Conservation (phyloP, 345 rosid species). For the Pistacia atlantica region DNA sequence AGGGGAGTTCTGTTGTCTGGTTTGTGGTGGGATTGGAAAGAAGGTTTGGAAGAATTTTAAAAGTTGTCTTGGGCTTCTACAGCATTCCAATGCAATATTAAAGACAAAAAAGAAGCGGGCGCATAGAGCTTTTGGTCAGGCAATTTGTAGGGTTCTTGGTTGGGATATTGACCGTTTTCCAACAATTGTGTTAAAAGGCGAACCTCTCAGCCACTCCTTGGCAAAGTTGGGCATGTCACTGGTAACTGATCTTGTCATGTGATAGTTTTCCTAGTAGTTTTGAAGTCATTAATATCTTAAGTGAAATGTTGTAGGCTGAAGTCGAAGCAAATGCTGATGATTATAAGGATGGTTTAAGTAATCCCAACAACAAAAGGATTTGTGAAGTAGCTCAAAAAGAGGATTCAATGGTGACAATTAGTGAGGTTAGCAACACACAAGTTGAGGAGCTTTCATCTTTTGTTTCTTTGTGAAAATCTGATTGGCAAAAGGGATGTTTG, state of each 20-base stretch:
- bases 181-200: conserved; percentile 34
- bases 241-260: conserved; percentile 18
- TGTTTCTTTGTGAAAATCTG: background rate
- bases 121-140: conserved; percentile 70
- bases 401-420: conserved; percentile 8
- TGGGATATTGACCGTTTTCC: conserved; percentile 64
- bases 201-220: conserved; percentile 33
- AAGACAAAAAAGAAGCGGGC: conserved; percentile 50
- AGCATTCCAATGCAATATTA: conserved; percentile 44
- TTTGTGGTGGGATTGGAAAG: conserved; percentile 43
- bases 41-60: conserved; percentile 44
- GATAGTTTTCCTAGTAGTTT: background rate
- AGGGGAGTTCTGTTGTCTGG: conserved; percentile 49
- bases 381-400: conserved; percentile 12
- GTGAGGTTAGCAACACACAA: conserved; percentile 18
- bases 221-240: conserved; percentile 16
- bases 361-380: background rate
- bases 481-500: background rate
- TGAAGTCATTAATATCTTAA: conserved; percentile 2
- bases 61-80: conserved; percentile 45
- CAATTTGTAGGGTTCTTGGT: conserved; percentile 73
- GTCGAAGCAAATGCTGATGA: conserved; percentile 10
- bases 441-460: conserved; percentile 10
- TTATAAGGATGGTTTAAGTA: conserved; percentile 17
- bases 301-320: conserved; percentile 17